Evolutionary conservation across 345 rosid species (phyloP).

Genomic region (Luvunga scandens): DNA sequence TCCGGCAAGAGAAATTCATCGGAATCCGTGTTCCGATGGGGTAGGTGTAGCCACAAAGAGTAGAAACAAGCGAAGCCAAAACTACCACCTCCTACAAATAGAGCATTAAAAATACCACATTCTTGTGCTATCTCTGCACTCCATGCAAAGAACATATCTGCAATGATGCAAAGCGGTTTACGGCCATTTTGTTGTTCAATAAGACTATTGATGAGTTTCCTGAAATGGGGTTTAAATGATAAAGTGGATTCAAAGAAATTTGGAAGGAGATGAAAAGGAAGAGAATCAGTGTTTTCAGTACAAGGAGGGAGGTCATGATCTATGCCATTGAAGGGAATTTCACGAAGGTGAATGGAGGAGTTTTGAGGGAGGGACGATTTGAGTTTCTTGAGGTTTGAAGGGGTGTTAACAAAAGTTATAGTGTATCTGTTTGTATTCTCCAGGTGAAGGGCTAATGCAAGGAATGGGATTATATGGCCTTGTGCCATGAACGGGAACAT

Average conservation of each 20-base stretch:
- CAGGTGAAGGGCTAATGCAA: slow-evolving; percentile 40
- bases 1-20: slow-evolving; percentile 23
- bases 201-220: slow-evolving; percentile 20
- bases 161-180: slow-evolving; percentile 32
- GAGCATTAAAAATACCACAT: slow-evolving; percentile 28
- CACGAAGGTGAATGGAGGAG: slow-evolving; percentile 37
- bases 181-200: slow-evolving; percentile 8
- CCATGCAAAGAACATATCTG: background rate
- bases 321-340: slow-evolving; percentile 41
- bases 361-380: slow-evolving; percentile 27
- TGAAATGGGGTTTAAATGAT: slow-evolving; percentile 32
- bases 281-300: slow-evolving; percentile 38
- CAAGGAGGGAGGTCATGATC: slow-evolving; percentile 45
- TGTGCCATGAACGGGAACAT: slow-evolving; percentile 46
- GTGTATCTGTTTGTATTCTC: slow-evolving; percentile 15
- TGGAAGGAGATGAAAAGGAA: slow-evolving; percentile 38
- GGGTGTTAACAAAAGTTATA: slow-evolving; percentile 26
- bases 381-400: slow-evolving; percentile 35
- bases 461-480: slow-evolving; percentile 44
- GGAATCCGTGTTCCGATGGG: slow-evolving; percentile 5
- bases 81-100: slow-evolving; percentile 21
- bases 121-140: slow-evolving; percentile 20
- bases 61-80: slow-evolving; percentile 29
- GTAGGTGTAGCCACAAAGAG: slow-evolving; percentile 28
- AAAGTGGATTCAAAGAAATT: slow-evolving; percentile 38